Percentiles rank a stretch among this genome's conserved stretches.
These are phyloP conservation scores for Mycena polygramma DNA, from an alignment of 768 basidiomycete species.

Conservation along the genomic window DNA sequence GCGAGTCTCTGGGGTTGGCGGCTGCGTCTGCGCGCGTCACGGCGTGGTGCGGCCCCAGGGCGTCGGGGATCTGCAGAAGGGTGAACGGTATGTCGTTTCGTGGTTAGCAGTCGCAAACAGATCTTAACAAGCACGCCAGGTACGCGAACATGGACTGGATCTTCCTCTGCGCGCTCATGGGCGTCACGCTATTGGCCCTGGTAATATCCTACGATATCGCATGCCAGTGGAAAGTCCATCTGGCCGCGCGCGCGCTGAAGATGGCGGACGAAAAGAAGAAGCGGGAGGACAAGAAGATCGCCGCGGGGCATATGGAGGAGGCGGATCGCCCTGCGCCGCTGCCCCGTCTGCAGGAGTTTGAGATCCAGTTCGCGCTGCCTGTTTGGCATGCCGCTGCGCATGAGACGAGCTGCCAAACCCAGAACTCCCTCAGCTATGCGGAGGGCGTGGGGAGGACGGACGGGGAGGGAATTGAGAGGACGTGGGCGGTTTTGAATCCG, in stretches of 20 bases:
- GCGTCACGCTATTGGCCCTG: not conserved
- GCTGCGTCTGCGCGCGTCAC: slow-evolving; percentile 34
- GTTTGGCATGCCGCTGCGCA: slow-evolving; percentile 15
- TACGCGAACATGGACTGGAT: slow-evolving; percentile 23
- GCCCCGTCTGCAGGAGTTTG: not conserved
- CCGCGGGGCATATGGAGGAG: too few species aligned
- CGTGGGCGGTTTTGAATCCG: slow-evolving; percentile 45
- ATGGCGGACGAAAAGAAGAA: not conserved
- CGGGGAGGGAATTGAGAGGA: slow-evolving; percentile 38
- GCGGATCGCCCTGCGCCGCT: not conserved
- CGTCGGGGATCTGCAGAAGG: slow-evolving; percentile 39
- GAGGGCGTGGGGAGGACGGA: slow-evolving; percentile 29
- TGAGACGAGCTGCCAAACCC: not conserved
- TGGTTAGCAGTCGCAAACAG: too few species aligned
- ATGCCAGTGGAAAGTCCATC: slow-evolving; percentile 1
- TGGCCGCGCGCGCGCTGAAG: not conserved
- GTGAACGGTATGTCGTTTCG: slow-evolving; percentile 43
- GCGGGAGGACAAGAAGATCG: too few species aligned
- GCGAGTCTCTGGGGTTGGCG: slow-evolving; percentile 26
- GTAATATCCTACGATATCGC: slow-evolving; percentile 10
- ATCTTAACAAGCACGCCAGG: too few species aligned
- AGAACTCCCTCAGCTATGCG: slow-evolving; percentile 10
- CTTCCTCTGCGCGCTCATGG: not conserved
- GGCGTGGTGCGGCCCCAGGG: slow-evolving; percentile 29
- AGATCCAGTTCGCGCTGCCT: not conserved